Base-by-base conservation (phyloP, 2,329 filamentous ascomycete genomes). In the Emergomyces africanus region DNA sequence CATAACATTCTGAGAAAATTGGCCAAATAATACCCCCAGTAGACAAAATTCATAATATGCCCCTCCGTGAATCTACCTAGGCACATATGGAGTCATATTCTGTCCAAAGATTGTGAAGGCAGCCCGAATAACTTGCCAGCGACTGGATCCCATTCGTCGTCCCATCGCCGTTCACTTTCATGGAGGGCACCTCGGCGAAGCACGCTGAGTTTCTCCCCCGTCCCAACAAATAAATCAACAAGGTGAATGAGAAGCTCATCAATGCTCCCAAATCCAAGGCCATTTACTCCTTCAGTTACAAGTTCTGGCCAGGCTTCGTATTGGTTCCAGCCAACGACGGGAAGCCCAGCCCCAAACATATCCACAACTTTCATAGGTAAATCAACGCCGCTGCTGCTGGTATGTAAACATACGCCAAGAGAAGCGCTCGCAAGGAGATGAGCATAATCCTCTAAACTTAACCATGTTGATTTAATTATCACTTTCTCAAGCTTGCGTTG, bases 301-400 rank as follows among this genome's bases (percentile, higher is more conserved):
- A 99, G 77, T 75, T 99, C 94, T 2, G 83, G 78, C 80, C 95
- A 96, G 62, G 91, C 92, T 69, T 91, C 85, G 68, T 95, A 99
- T 1, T 82, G 81, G 30, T 83, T 83, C 80, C 94, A 97, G 3
- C 90, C 92, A 0, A 87, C 85, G 0, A 99, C 94, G 0, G 94
- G 94, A 33, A 99, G 77, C 0, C 92, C 94, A 0, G 91, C 88
- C 2, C 94, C 94, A 71, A 99, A 97, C 91, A 99, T 96, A 71
- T 99, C 94, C 15, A 99, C 91, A 0, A 99, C 90, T 75, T 99
- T 99, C 94, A 99, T 99, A 0, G 94, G 94, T 23, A 99, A 78
- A 72, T 99, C 94, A 0, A 99, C 90, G 1, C 94, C 94, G 2
- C 90, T 96, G 64, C 88, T 95, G 15, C 90, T 96, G 64, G 84